A percentile compares a stretch with the other conserved stretches of the same genome.
Evolutionary conservation across 2,329 filamentous ascomycete species (phyloP).

Genomic region (Colletotrichum graminicola): DNA sequence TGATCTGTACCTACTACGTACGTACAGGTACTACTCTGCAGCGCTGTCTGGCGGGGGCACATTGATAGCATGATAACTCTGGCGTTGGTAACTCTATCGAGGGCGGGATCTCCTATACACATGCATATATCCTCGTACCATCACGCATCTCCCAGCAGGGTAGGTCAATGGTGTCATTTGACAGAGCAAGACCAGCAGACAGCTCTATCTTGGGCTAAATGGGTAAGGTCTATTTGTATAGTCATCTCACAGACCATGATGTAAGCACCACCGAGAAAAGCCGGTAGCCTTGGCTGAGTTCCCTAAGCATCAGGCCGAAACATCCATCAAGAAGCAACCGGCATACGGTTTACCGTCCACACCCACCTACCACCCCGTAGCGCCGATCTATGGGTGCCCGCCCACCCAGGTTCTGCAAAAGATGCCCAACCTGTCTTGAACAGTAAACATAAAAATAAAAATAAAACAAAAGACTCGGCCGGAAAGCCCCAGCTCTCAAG

Average conservation of each 20-base stretch:
- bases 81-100: background rate
- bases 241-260: background rate
- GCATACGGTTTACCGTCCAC: conserved; percentile 31
- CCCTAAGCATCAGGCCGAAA: conserved; percentile 13
- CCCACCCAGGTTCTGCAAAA: background rate
- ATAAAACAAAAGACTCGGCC: background rate
- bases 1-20: background rate
- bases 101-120: background rate
- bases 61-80: background rate
- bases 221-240: background rate
- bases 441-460: background rate
- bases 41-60: background rate
- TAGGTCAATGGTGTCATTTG: background rate
- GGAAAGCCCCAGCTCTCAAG: conserved; percentile 7
- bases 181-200: background rate
- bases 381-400: conserved; percentile 18
- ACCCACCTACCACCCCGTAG: conserved; percentile 14
- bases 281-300: background rate
- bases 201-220: background rate
- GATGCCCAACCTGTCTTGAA: background rate
- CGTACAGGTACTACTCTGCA: background rate
- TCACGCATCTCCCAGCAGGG: background rate
- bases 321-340: conserved; percentile 12
- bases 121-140: background rate
- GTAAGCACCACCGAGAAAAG: background rate